Conservation (phyloP, 192 early-diverging fungal species). For the Rhizophagus sp. region DNA sequence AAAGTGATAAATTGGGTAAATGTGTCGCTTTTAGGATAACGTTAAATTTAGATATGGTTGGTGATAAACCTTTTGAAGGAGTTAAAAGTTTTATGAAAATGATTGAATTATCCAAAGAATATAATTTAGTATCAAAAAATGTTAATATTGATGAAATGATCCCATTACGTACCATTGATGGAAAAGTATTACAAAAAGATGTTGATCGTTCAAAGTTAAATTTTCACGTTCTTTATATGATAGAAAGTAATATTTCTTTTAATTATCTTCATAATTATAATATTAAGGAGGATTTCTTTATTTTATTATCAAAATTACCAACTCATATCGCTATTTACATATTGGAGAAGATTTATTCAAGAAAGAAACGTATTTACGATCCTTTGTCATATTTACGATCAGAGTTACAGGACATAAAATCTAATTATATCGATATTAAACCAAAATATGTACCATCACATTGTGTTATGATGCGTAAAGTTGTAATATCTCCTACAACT, state of each 20-base stretch:
- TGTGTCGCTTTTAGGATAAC: slow-evolving; percentile 46
- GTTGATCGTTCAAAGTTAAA: slow-evolving; percentile 15
- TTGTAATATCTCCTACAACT: slow-evolving; percentile 66
- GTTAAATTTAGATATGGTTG: not conserved
- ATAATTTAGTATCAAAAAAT: slow-evolving; percentile 33
- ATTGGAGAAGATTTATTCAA: slow-evolving; percentile 34
- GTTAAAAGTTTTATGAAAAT: not conserved
- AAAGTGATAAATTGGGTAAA: slow-evolving; percentile 37
- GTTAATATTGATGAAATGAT: not conserved
- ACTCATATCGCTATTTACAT: slow-evolving; percentile 35
- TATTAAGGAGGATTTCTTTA: slow-evolving; percentile 38
- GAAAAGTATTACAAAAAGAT: not conserved
- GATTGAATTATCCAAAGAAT: slow-evolving; percentile 37
- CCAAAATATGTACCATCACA: slow-evolving; percentile 42
- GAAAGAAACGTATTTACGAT: slow-evolving; percentile 44
- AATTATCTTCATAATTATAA: slow-evolving; percentile 49
- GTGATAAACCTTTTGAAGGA: not conserved
- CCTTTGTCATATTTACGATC: slow-evolving; percentile 31
- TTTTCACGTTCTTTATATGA: slow-evolving; percentile 48
- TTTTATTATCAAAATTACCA: slow-evolving; percentile 29
- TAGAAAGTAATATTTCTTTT: slow-evolving; percentile 45
- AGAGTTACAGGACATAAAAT: slow-evolving; percentile 19
- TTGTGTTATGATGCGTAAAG: slow-evolving; percentile 52
- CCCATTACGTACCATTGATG: not conserved
- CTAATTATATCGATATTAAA: slow-evolving; percentile 5